These are phyloP conservation scores for Fraxinus nigra DNA, from an alignment of 305 asterid species.

Conservation along the genomic window DNA sequence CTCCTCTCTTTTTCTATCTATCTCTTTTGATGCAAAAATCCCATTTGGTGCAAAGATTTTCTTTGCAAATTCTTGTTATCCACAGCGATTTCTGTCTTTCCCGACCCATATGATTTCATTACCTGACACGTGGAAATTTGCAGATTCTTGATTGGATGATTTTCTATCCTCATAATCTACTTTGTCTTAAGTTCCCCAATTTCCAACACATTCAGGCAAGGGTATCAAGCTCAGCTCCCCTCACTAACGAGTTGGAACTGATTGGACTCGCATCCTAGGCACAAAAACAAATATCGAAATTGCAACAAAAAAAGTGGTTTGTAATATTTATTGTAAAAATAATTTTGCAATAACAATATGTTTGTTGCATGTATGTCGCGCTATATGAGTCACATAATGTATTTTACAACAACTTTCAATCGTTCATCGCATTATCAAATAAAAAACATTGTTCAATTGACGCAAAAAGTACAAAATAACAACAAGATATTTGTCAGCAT, in stretches of 20 bases:
- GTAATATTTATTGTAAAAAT: no score
- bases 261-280: no score
- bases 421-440: no score
- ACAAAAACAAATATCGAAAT: no score
- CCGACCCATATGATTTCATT: constrained; percentile 29
- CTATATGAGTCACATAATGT: no score
- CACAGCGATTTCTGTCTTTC: constrained; percentile 28
- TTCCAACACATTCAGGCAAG: not conserved
- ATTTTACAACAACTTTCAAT: no score
- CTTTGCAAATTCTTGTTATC: constrained; percentile 30
- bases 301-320: no score
- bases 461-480: no score
- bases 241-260: not conserved
- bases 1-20: constrained; percentile 34
- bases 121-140: constrained; percentile 50
- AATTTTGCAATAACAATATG: no score
- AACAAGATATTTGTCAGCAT: no score
- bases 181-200: not conserved
- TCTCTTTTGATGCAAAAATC: constrained; percentile 25
- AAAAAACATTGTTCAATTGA: no score
- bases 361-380: no score
- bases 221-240: not conserved
- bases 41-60: constrained; percentile 6
- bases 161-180: constrained; percentile 41
- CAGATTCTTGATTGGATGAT: constrained; percentile 51